These are phyloP conservation scores for Neodidymelliopsis sp. DNA, from an alignment of 2,329 filamentous ascomycete genomes.

Conservation along the genomic window DNA sequence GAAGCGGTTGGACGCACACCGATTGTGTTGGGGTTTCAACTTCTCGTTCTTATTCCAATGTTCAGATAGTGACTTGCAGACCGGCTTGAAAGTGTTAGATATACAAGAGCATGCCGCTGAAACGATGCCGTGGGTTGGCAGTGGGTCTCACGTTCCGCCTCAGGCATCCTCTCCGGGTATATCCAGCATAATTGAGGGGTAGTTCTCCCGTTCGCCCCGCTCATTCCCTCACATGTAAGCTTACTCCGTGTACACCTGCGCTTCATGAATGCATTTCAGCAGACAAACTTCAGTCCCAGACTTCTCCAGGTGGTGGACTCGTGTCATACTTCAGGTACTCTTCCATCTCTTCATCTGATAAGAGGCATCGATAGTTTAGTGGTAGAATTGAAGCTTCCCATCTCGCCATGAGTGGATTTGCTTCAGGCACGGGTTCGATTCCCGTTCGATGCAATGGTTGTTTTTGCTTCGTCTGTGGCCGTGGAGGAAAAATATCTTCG, in stretches of 20 bases:
- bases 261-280: too few relatives aligned
- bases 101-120: too few relatives aligned
- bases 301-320: neutral
- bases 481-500: neutral
- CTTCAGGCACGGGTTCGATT: conserved; percentile 40
- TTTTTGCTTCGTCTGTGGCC: neutral
- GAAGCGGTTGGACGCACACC: too few relatives aligned
- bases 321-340: neutral
- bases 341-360: neutral
- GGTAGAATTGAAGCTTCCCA: conserved; percentile 45
- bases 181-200: conserved; percentile 7
- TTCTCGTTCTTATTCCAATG: too few relatives aligned
- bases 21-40: too few relatives aligned
- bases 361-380: conserved; percentile 36
- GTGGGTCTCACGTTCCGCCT: neutral
- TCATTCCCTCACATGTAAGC: conserved; percentile 10
- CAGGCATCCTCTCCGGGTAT: conserved; percentile 2
- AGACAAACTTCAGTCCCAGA: too few relatives aligned
- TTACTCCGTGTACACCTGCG: conserved; percentile 3
- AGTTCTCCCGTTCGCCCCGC: conserved; percentile 4
- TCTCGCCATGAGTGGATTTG: conserved; percentile 19
- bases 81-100: too few relatives aligned
- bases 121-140: too few relatives aligned
- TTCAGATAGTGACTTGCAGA: too few relatives aligned
- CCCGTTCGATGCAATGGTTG: conserved; percentile 28